Base-by-base conservation (phyloP, 1,284 basidiomycete genomes). In the Hemileia vastatrix region DNA sequence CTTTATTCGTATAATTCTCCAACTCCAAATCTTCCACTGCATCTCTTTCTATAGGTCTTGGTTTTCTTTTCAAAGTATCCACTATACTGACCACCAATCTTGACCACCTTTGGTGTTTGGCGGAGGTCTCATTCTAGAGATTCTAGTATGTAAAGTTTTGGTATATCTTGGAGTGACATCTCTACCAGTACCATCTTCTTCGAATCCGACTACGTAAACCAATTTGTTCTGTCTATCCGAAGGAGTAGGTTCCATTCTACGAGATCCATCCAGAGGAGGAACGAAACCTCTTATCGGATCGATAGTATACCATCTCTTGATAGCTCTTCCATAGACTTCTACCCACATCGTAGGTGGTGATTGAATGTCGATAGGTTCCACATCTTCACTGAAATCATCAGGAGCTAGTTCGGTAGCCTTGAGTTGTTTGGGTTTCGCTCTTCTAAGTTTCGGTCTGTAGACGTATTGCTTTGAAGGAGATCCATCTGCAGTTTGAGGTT, bases 51-150 rank as follows among this genome's bases (percentile, higher is more conserved):
- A n/a, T n/a, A n/a, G n/a, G n/a, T n/a, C n/a, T n/a, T n/a, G n/a
- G n/a, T n/a, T n/a, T n/a, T n/a, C n/a, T n/a, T n/a, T n/a, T n/a
- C n/a, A n/a, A n/a, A n/a, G n/a, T n/a, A n/a, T n/a, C n/a, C n/a
- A n/a, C n/a, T n/a, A n/a, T n/a, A n/a, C n/a, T n/a, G n/a, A n/a
- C 93, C 92, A 97, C 93, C 93, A 97, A 65, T 86, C 84, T 19
- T 65, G 64, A 54, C 82, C 80, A 51, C 85, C 81, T 15, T 84
- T 84, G 68, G 81, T 84, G 13, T 70, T 67, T 6, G 81, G 80
- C 1, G 86, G 85, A 13, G 87, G 85, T 68, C 94, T 87, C 40
- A 85, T 79, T 73, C 93, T 92, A 9, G 83, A 81, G 1, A 92
- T 86, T 75, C 88, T 90, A 0, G 88, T 84, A 13, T 84, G 83